phyloP scores from a whole-genome alignment of 1,284 basidiomycete species.

The Sanghuangporus weigelae region DNA sequence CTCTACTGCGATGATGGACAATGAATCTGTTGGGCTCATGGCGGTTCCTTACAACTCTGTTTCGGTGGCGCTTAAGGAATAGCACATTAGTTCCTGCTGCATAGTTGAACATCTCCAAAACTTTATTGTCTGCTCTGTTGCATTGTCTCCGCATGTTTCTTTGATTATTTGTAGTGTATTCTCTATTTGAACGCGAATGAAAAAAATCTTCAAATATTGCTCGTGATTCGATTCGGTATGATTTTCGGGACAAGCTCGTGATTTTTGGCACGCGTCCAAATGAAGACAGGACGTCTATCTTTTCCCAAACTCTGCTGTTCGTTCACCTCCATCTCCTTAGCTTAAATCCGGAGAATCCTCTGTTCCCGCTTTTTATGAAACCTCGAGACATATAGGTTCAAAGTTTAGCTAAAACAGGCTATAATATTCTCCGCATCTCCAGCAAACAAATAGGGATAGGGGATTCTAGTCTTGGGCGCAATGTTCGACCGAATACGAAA shows the following conservation, averaged over 20 bases:
- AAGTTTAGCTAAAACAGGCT: background rate
- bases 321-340: background rate
- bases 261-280: background rate
- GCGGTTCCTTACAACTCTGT: background rate
- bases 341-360: background rate
- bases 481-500: constrained; percentile 38
- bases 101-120: too few relatives aligned
- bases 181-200: background rate
- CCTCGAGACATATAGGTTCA: too few relatives aligned
- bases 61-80: background rate
- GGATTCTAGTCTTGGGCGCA: background rate
- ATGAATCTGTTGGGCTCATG: background rate
- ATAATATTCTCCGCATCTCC: background rate
- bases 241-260: background rate
- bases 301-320: background rate
- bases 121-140: background rate
- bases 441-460: background rate
- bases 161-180: background rate
- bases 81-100: background rate
- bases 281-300: background rate
- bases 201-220: background rate
- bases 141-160: background rate
- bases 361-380: background rate
- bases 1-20: background rate
- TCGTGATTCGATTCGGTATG: background rate